Base-by-base conservation (phyloP, 345 rosid species). In the Barbarea vulgaris region DNA sequence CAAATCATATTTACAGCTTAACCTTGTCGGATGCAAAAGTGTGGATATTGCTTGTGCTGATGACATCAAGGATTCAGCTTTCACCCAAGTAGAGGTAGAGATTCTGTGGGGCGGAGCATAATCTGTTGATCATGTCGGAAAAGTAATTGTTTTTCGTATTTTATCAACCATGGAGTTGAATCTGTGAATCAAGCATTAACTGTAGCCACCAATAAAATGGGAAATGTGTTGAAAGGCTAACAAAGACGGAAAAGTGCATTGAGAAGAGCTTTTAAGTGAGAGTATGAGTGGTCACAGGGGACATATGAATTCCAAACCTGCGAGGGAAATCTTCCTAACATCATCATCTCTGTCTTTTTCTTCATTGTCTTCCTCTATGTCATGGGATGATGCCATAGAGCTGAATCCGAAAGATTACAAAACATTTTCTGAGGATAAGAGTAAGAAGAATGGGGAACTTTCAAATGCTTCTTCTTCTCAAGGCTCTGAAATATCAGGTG, bases 341-440 rank as follows among this genome's bases (percentile, higher is more conserved):
- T 75, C 78, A 14, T 57, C 78, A 27, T 75, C 78, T 48, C 73
- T 75, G 10, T 75, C 67, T 15, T 75, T 75, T 30, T 67, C 67
- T 57, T 67, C 78, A 5, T 2, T 67, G 9, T 75, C 78, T 67
- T 75, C 61, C 52, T 58, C 67, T 56, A 4, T 65, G 0, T 58
- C 78, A 7, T 59, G 30, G 39, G 78, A 57, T 48, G 67, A 66
- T 47, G 60, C 67, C 4, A 10, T 56, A 22, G 66, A 74, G 58
- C 2, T 21, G 9, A 47, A 33, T 0, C 44, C 14, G 0, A 34
- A 74, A 66, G 31, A 15, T 11, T 13, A 39, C 10, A 57, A 9
- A 42, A n/a, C 36, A 28, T 41, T 27, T 52, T 21, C 3, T 4
- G 57, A 64, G 65, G 37, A 17, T 57, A 31, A 33, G 7, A 17